Conservation (phyloP, 2,329 filamentous ascomycete genomes). For the Ophiostoma sp. region DNA sequence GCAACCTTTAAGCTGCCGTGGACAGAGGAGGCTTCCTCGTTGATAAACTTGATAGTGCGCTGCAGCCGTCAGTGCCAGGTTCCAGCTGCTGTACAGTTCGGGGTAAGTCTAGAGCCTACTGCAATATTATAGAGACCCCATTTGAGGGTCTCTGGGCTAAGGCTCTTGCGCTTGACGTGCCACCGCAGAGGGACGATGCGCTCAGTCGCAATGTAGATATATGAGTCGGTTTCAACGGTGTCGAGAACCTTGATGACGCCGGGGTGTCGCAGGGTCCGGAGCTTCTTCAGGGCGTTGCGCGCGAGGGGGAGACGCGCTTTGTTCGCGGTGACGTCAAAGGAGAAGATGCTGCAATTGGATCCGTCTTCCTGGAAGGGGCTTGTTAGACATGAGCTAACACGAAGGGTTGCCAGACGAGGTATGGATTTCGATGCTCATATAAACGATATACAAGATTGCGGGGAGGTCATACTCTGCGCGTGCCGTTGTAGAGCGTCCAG, state of each 20-base stretch:
- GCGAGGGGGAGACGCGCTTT: slow-evolving; percentile 78
- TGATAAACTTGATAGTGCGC: slow-evolving; percentile 94
- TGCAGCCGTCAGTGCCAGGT: slow-evolving; percentile 33
- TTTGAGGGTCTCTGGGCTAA: slow-evolving; percentile 89
- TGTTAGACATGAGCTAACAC: slow-evolving; percentile 10
- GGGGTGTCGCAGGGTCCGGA: slow-evolving; percentile 86
- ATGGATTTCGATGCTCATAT: too few relatives aligned
- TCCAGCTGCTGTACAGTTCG: background rate
- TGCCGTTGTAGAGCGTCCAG: slow-evolving; percentile 94
- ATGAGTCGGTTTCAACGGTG: slow-evolving; percentile 91
- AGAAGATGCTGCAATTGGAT: slow-evolving; percentile 92
- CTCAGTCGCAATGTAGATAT: slow-evolving; percentile 95
- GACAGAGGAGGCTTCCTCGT: slow-evolving; percentile 84
- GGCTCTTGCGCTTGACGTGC: slow-evolving; percentile 81
- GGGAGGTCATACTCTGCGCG: slow-evolving; percentile 62
- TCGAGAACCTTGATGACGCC: slow-evolving; percentile 92
- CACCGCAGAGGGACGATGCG: slow-evolving; percentile 79
- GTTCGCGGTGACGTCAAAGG: slow-evolving; percentile 81
- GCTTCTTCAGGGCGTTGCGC: slow-evolving; percentile 88
- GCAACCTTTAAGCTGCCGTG: slow-evolving; percentile 81
- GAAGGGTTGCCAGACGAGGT: background rate
- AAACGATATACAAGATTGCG: background rate
- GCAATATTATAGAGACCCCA: slow-evolving; percentile 89
- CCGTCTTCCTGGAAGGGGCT: slow-evolving; percentile 68
- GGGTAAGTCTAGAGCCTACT: slow-evolving; percentile 40